These are phyloP conservation scores for Neostapfia colusana DNA, from an alignment of 176 grass and related monocot genomes.

Conservation along the genomic window DNA sequence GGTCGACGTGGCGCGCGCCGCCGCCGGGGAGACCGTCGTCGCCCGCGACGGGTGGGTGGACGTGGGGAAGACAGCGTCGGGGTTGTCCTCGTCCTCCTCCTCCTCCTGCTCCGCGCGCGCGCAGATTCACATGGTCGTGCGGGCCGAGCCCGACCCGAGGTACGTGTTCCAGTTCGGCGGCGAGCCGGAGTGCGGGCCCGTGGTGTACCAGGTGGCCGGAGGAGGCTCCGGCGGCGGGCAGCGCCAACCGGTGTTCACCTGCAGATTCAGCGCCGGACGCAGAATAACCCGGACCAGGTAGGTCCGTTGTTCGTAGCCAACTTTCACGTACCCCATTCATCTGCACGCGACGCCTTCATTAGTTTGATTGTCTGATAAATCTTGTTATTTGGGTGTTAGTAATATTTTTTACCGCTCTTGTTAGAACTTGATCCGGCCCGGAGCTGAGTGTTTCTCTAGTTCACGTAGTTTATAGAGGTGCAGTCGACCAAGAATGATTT, in stretches of 20 bases:
- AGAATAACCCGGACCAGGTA: conserved; percentile 55
- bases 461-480: background rate
- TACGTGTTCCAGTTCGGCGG: conserved; percentile 97
- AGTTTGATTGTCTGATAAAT: conserved; percentile 20
- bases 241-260: conserved; percentile 87
- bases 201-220: conserved; percentile 81
- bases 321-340: background rate
- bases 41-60: conserved; percentile 73
- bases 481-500: conserved; percentile 9
- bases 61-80: conserved; percentile 44
- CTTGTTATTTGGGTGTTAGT: background rate
- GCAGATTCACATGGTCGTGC: conserved; percentile 73
- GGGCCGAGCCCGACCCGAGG: conserved; percentile 83
- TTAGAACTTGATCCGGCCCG: background rate
- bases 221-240: conserved; percentile 50
- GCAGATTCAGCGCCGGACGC: conserved; percentile 73
- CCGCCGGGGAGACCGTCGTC: conserved; percentile 47
- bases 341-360: conserved; percentile 1
- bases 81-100: background rate
- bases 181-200: conserved; percentile 88
- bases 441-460: background rate
- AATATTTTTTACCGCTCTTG: background rate
- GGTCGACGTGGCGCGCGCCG: conserved; percentile 54
- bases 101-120: conserved; percentile 19
- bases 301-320: conserved; percentile 37